phyloP scores from a whole-genome alignment of 169 alveolate species.

The Eimeria necatrix region DNA sequence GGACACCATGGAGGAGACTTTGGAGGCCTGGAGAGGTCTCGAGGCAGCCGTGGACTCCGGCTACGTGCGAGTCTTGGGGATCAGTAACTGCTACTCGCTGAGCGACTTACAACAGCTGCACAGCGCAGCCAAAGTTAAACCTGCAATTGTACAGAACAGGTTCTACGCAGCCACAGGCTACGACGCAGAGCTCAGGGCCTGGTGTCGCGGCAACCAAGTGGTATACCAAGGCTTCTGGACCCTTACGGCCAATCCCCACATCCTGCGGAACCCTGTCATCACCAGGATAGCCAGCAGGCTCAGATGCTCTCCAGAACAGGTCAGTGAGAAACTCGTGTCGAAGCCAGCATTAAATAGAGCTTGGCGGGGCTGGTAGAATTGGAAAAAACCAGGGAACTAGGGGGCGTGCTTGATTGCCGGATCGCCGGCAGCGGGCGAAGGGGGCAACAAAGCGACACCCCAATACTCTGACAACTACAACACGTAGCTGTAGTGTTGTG shows the following conservation, averaged over 20 bases:
- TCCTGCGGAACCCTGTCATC: constrained; percentile 35
- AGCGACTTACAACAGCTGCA: neutral
- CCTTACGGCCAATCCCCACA: constrained; percentile 67
- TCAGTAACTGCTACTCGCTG: constrained; percentile 59
- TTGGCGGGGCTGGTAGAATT: no score
- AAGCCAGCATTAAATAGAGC: no score
- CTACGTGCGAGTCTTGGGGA: constrained; percentile 24
- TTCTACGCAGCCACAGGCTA: constrained; percentile 64
- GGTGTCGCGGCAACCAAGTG: constrained; percentile 19
- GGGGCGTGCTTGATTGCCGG: no score
- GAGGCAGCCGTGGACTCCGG: constrained; percentile 60
- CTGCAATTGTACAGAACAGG: constrained; percentile 49
- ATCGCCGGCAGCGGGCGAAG: no score
- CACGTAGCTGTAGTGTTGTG: no score
- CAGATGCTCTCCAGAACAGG: constrained; percentile 53
- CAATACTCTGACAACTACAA: no score
- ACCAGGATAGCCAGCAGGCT: neutral
- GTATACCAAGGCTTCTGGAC: constrained; percentile 72
- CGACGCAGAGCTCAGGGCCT: constrained; percentile 53
- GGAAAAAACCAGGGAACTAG: no score
- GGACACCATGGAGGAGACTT: neutral
- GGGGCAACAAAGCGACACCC: no score
- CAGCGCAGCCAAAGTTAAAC: constrained; percentile 33
- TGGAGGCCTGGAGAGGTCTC: constrained; percentile 63
- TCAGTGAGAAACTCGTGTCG: neutral